Evolutionary conservation across 2,329 filamentous ascomycete genomes (phyloP), one percentile per base, ranked within the genome.

Genomic region (Knoxdaviesia proteae): DNA sequence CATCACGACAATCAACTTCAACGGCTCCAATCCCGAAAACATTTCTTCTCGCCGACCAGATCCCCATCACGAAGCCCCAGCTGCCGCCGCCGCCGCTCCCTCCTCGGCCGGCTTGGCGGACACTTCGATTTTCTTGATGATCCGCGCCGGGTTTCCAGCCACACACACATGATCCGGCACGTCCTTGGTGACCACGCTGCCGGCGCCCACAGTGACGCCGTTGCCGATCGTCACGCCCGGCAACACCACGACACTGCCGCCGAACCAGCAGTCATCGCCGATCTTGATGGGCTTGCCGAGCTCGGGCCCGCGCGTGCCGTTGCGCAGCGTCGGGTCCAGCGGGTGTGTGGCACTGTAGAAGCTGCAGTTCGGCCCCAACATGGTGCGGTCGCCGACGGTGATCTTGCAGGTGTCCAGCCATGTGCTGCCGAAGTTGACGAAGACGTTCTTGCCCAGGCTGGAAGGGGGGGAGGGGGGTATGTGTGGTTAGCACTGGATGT

Each of bases 201-300:
- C 83, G 1, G 86, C 84, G 1, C 83, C 86, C 46, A 93, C 68
- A 0, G 77, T 81, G 5, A 64, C 67, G 0, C 84, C 84, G 43
- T 69, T 66, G 0, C 86, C 84, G 48, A 93, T 79, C 1, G 70
- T 87, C 30, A 93, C 75, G 0, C 84, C 84, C 0, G 82, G 75
- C 38, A 87, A 61, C 11, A 93, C 71, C 29, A 66, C 72, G 5
- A 74, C 75, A 52, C 77, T 78, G 0, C 80, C 80, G 1, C 77
- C 81, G 32, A 88, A 59, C 82, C 82, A 84, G 58, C 81, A 82
- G 60, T 93, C 84, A 48, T 84, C 77, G 0, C 78, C 83, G 42
- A 93, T 74, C 34, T 64, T 68, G 47, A 94, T 82, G 7, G 80
- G 71, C 49, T 71, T 74, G 1, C 84, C 86, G 6, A 62, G 52